Evolutionary conservation across 495 filamentous ascomycete genomes (phyloP).

Genomic region (Tuber umbilicatum): DNA sequence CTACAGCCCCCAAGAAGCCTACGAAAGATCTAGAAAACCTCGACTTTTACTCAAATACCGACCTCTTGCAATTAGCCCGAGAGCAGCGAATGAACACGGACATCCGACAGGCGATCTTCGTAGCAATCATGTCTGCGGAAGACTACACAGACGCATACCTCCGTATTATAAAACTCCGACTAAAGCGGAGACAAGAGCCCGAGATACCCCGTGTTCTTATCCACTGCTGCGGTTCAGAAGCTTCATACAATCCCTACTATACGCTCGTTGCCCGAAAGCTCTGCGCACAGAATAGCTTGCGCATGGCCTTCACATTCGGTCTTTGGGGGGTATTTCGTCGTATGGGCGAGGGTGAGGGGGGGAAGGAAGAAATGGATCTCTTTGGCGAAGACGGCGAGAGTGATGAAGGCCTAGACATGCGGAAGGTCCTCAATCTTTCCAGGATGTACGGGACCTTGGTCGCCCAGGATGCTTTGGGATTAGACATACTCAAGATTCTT

Average conservation of each 20-base stretch:
- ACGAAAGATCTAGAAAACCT: constrained; percentile 41
- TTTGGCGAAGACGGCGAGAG: constrained; percentile 46
- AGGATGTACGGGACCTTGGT: constrained; percentile 76
- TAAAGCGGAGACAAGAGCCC: constrained; percentile 76
- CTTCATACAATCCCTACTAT: constrained; percentile 87
- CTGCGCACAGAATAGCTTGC: constrained; percentile 62
- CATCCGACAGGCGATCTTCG: constrained; percentile 83
- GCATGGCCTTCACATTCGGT: constrained; percentile 74
- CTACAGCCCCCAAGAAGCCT: constrained; percentile 28
- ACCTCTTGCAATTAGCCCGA: constrained; percentile 67
- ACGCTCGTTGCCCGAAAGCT: constrained; percentile 70
- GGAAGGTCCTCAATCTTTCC: constrained; percentile 78
- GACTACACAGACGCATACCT: constrained; percentile 78
- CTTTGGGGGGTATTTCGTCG: constrained; percentile 83
- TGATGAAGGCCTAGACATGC: constrained; percentile 50
- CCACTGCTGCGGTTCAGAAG: constrained; percentile 77
- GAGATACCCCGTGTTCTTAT: constrained; percentile 85
- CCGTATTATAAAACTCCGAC: constrained; percentile 68
- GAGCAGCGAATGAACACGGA: constrained; percentile 93
- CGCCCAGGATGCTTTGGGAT: constrained; percentile 55
- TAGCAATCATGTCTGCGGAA: constrained; percentile 76
- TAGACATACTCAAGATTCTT: constrained; percentile 67
- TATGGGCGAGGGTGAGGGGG: constrained; percentile 64
- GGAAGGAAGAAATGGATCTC: constrained; percentile 54
- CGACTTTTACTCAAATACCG: constrained; percentile 52